A percentile compares a stretch with the other conserved stretches of the same genome.
Conservation (phyloP, 345 rosid genomes). For the Firmiana major region DNA sequence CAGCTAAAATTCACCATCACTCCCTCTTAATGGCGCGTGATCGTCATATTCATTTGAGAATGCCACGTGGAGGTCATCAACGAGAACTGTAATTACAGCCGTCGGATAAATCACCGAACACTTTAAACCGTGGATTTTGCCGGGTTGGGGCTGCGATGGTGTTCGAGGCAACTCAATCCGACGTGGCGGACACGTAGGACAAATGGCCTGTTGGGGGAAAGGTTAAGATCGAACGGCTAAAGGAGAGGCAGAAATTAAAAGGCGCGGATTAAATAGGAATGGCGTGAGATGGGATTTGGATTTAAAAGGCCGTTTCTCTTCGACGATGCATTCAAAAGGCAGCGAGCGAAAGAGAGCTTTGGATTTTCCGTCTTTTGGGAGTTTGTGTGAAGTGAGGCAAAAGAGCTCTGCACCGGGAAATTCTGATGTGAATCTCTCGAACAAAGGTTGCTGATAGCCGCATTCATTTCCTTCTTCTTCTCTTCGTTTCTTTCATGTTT, state of each 20-base stretch:
- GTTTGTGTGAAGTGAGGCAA: conserved; percentile 20
- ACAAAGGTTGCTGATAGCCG: not conserved
- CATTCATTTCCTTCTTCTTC: not conserved
- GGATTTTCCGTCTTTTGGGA: conserved; percentile 41
- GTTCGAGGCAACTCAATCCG: no score
- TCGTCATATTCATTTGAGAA: not conserved
- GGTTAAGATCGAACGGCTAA: no score
- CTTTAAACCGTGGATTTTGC: no score
- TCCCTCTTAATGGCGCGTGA: not conserved
- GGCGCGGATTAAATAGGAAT: conserved; percentile 17
- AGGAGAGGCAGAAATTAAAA: not conserved
- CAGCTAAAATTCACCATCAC: not conserved
- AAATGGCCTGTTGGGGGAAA: no score
- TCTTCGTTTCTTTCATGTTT: no score
- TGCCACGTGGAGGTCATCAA: not conserved
- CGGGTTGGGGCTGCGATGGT: no score
- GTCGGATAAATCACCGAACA: not conserved
- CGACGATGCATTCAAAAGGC: conserved; percentile 7
- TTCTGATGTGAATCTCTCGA: not conserved
- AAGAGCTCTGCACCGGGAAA: not conserved
- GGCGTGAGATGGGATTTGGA: conserved; percentile 14
- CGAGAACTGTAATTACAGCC: not conserved
- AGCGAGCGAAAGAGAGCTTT: no score
- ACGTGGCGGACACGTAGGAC: no score
- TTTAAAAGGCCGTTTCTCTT: conserved; percentile 21